Base-by-base conservation (phyloP, 2,329 filamentous ascomycete species). In the Colletotrichum lupini region DNA sequence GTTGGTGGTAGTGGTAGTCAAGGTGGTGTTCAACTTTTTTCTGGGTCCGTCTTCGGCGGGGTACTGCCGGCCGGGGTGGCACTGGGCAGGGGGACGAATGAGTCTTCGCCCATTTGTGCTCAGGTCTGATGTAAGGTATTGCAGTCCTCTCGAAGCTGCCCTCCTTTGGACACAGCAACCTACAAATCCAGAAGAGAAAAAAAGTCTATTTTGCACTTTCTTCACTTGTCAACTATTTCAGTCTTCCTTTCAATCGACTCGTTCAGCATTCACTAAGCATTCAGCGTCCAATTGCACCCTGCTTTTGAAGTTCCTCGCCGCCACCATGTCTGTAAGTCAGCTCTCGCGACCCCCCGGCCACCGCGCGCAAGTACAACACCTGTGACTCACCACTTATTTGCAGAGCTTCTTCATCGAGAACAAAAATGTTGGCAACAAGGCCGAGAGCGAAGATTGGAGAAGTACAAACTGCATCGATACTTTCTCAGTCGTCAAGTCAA, bases 371-470 rank as follows among this genome's bases (percentile, higher is more conserved):
- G 37, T 22, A 30, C 32, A 57, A 14, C 5, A 42, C 26, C 46
- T 62, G 61, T 77, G 76, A 78, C 79, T 82, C 75, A 80, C 77
- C 28, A 56, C 52, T 26, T 67, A 22, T 58, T 67, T 76, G 14
- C 77, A 92, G 88, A 80, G 79, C 76, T 95, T 94, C 88, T 94
- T 91, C 85, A 93, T 94, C 78, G 89, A 93, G 80, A 95, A 96
- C 83, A 91, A 92, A 78, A 91, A 93, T 83, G 91, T 95, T 77
- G 94, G 94, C 78, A 93, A 95, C 83, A 91, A 90, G 82, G 86
- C 87, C 65, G 88, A 91, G 75, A 90, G 93, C 71, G 94, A 97
- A 83, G 94, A 97, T 82, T 95, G 93, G 91, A 90, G 94, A 87
- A 94, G 94, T 96, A 88, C 76, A 91, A 82, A 30, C 73, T 57